A percentile compares a stretch with the other conserved stretches of the same genome.
Conservation (phyloP, 2,329 filamentous ascomycete species). For the Didymosphaeria variabile region DNA sequence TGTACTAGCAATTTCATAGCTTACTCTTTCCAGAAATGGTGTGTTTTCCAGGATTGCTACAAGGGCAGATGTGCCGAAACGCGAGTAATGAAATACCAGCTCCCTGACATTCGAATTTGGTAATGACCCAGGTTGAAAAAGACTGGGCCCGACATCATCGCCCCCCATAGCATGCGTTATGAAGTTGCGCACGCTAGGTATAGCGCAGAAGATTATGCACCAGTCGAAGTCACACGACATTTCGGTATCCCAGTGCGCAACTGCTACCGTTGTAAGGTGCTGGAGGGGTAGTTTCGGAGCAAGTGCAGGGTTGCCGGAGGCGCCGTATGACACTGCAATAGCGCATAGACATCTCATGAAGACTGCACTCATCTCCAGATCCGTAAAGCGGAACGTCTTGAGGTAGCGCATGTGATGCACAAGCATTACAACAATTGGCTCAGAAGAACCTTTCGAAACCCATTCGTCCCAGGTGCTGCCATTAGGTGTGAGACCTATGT, state of each 20-base stretch:
- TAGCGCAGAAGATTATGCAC: slow-evolving; percentile 21
- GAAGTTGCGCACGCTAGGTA: slow-evolving; percentile 26
- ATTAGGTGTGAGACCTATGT: not conserved
- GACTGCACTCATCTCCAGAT: slow-evolving; percentile 1
- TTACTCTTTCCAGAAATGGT: slow-evolving; percentile 21
- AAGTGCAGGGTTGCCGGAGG: slow-evolving; percentile 15
- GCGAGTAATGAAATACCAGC: slow-evolving; percentile 18
- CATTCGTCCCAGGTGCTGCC: slow-evolving; percentile 4
- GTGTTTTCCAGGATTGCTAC: slow-evolving; percentile 17
- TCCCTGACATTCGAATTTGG: slow-evolving; percentile 24
- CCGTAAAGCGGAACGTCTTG: slow-evolving; percentile 22
- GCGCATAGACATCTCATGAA: slow-evolving; percentile 13
- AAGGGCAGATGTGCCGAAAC: slow-evolving; percentile 16
- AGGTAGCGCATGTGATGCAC: slow-evolving; percentile 26
- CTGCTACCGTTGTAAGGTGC: slow-evolving; percentile 22
- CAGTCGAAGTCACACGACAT: slow-evolving; percentile 14
- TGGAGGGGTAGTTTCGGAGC: slow-evolving; percentile 22
- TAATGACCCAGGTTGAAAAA: not conserved
- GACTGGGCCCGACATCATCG: not conserved
- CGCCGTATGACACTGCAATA: slow-evolving; percentile 20
- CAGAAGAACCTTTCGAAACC: slow-evolving; percentile 15
- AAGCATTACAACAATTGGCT: slow-evolving; percentile 22
- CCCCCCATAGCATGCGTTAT: slow-evolving; percentile 23
- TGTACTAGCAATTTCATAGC: slow-evolving; percentile 20
- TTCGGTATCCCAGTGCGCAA: slow-evolving; percentile 22